Evolutionary conservation across 2,329 filamentous ascomycete genomes (phyloP).

Genomic region (Pseudocercospora ulei): DNA sequence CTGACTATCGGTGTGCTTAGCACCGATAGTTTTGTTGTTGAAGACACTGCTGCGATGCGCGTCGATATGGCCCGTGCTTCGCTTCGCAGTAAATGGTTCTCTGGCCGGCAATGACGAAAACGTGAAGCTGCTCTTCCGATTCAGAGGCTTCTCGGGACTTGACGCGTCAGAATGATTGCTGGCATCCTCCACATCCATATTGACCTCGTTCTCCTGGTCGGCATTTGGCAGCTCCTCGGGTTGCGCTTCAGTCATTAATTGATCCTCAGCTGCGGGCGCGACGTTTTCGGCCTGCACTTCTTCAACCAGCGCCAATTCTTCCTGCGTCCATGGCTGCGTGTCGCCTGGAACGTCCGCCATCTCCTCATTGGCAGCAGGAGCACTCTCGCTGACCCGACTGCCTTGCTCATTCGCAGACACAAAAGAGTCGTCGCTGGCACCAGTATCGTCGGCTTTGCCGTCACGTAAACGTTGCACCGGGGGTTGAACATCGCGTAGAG

Average conservation of each 20-base stretch:
- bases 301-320: constrained; percentile 22
- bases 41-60: constrained; percentile 58
- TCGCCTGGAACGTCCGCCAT: constrained; percentile 17
- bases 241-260: constrained; percentile 12
- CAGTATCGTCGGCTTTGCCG: constrained; percentile 24
- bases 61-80: constrained; percentile 72
- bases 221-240: constrained; percentile 17
- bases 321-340: constrained; percentile 15
- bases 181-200: constrained; percentile 38
- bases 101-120: constrained; percentile 88
- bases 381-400: constrained; percentile 30
- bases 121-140: constrained; percentile 88
- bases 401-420: constrained; percentile 42
- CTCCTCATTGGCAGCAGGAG: constrained; percentile 12
- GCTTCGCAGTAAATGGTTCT: constrained; percentile 74
- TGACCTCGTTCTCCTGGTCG: constrained; percentile 33
- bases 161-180: constrained; percentile 43
- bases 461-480: constrained; percentile 29
- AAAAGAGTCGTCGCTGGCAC: constrained; percentile 39
- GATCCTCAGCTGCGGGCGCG: constrained; percentile 18
- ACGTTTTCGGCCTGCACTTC: constrained; percentile 24
- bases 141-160: constrained; percentile 63
- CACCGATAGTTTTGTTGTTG: constrained; percentile 58
- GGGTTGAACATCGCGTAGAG: constrained; percentile 24
- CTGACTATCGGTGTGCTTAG: constrained; percentile 52